A percentile compares a stretch with the other conserved stretches of the same genome.
These are phyloP conservation scores for Fusarium sublunatum DNA, from an alignment of 2,329 filamentous ascomycete genomes.

Conservation along the genomic window DNA sequence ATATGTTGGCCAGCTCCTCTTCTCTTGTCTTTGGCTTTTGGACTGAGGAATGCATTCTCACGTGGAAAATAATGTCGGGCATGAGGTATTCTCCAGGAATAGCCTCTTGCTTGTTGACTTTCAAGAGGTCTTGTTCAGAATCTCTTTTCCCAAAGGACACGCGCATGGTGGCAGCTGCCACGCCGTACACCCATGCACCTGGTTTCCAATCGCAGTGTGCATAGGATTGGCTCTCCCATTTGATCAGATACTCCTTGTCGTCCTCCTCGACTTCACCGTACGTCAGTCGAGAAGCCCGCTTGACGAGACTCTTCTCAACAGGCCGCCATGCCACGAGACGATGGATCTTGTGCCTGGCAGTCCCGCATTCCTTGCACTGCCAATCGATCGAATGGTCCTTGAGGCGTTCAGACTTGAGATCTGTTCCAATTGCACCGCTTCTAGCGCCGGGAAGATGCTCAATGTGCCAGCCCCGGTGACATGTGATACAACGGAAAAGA, in stretches of 20 bases:
- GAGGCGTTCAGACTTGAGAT: slow-evolving; percentile 63
- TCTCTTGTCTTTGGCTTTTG: slow-evolving; percentile 69
- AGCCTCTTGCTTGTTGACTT: slow-evolving; percentile 79
- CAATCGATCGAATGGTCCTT: slow-evolving; percentile 79
- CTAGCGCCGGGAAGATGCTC: slow-evolving; percentile 76
- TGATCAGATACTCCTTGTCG: slow-evolving; percentile 91
- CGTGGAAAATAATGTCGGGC: slow-evolving; percentile 88
- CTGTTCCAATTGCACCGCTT: slow-evolving; percentile 49
- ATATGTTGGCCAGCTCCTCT: slow-evolving; percentile 76
- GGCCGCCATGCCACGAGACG: slow-evolving; percentile 92
- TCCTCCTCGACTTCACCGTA: slow-evolving; percentile 66
- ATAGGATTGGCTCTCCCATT: slow-evolving; percentile 86
- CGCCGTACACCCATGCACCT: slow-evolving; percentile 87
- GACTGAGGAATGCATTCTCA: slow-evolving; percentile 65
- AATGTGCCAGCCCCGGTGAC: slow-evolving; percentile 83
- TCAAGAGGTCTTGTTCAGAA: slow-evolving; percentile 66
- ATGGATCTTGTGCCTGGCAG: slow-evolving; percentile 74
- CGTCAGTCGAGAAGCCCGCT: slow-evolving; percentile 16
- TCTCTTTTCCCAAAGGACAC: slow-evolving; percentile 80
- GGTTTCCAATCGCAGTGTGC: slow-evolving; percentile 87
- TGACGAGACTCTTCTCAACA: slow-evolving; percentile 44
- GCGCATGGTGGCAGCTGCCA: slow-evolving; percentile 72
- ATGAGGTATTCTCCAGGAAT: slow-evolving; percentile 88
- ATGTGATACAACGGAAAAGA: slow-evolving; percentile 83
- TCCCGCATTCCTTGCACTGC: slow-evolving; percentile 82